Conservation (phyloP, 2,329 filamentous ascomycete genomes). For the Gyromitra esculenta region DNA sequence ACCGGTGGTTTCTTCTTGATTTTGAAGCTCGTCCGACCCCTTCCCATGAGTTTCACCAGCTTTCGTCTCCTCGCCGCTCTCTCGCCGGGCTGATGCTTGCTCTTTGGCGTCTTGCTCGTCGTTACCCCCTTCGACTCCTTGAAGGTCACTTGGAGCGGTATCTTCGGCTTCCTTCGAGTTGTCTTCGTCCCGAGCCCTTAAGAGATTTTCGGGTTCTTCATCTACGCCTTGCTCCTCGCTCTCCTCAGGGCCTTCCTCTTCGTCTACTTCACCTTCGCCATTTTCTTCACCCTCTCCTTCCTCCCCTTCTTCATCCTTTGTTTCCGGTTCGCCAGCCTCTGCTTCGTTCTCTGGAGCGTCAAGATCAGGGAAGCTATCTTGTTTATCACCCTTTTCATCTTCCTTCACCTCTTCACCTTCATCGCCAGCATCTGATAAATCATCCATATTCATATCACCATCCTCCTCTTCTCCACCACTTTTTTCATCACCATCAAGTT, state of each 20-base stretch:
- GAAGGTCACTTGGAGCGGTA: slow-evolving; percentile 70
- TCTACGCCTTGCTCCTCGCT: slow-evolving; percentile 58
- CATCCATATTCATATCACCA: slow-evolving; percentile 68
- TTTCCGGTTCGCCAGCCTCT: slow-evolving; percentile 61
- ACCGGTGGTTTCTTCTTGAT: slow-evolving; percentile 38
- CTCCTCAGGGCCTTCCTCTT: slow-evolving; percentile 60
- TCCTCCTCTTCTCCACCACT: slow-evolving; percentile 68
- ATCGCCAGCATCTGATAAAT: slow-evolving; percentile 65
- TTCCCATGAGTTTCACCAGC: slow-evolving; percentile 66
- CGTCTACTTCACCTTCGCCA: slow-evolving; percentile 65
- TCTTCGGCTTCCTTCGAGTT: slow-evolving; percentile 69
- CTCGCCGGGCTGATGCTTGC: slow-evolving; percentile 70
- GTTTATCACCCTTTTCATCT: slow-evolving; percentile 61
- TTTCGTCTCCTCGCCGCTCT: slow-evolving; percentile 74
- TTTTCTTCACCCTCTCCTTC: slow-evolving; percentile 66
- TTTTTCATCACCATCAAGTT: slow-evolving; percentile 77
- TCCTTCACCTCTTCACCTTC: slow-evolving; percentile 59
- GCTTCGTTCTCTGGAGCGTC: slow-evolving; percentile 59
- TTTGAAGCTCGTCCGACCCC: slow-evolving; percentile 33
- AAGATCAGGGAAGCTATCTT: slow-evolving; percentile 56
- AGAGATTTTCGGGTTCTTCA: slow-evolving; percentile 59
- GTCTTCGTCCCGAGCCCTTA: slow-evolving; percentile 62
- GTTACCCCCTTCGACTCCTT: slow-evolving; percentile 72
- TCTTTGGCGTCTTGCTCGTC: slow-evolving; percentile 72
- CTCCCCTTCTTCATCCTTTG: slow-evolving; percentile 65